phyloP scores from a whole-genome alignment of 345 rosid genomes.

The Xanthoceras sorbifolium region DNA sequence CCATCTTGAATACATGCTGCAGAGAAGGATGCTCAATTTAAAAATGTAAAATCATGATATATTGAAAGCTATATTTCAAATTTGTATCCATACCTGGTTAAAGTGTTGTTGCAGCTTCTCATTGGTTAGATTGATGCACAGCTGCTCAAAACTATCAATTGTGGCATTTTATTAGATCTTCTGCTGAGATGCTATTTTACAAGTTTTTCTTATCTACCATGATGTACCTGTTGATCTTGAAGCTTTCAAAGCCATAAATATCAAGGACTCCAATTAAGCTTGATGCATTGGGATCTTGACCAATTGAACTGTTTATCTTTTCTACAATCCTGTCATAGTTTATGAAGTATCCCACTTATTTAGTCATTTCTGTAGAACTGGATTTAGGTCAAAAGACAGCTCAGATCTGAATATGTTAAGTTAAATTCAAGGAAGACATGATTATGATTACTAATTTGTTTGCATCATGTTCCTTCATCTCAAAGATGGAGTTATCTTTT shows the following conservation, averaged over 20 bases:
- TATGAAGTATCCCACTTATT: background rate
- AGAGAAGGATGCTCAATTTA: conserved; percentile 13
- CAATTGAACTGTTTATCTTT: conserved; percentile 69
- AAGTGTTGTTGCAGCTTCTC: conserved; percentile 83
- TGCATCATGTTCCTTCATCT: background rate
- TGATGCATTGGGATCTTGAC: conserved; percentile 68
- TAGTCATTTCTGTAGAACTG: background rate
- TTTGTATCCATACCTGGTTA: conserved; percentile 55
- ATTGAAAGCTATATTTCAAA: background rate
- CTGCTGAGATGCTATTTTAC: background rate
- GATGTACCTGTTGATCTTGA: conserved; percentile 63
- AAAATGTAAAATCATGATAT: background rate
- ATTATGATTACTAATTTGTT: background rate
- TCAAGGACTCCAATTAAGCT: conserved; percentile 77
- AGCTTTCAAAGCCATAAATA: conserved; percentile 82
- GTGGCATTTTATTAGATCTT: conserved; percentile 16
- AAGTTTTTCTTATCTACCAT: background rate
- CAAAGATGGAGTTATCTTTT: background rate
- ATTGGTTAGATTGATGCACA: conserved; percentile 76
- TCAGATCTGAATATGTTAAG: background rate
- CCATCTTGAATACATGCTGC: conserved; percentile 86
- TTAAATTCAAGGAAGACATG: background rate
- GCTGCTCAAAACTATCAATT: conserved; percentile 67
- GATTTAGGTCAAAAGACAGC: background rate
- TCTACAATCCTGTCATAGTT: conserved; percentile 65